Conservation (phyloP, 345 rosid genomes). For the Arabis hirsuta region DNA sequence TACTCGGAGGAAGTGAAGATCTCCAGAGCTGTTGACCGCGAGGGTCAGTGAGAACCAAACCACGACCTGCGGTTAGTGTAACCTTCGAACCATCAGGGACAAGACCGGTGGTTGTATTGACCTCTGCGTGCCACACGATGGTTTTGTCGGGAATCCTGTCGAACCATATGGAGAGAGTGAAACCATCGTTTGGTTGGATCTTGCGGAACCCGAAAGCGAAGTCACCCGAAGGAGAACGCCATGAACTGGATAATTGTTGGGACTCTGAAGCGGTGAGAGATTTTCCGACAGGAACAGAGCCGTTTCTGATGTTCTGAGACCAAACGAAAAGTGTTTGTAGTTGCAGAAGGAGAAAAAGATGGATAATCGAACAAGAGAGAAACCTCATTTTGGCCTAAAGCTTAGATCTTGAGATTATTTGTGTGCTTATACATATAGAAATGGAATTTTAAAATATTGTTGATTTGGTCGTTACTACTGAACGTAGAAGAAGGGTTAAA, state of each 20-base stretch:
- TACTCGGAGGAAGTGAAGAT: not conserved
- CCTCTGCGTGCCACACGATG: constrained; percentile 37
- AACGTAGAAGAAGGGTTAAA: not conserved
- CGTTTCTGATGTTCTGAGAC: constrained; percentile 30
- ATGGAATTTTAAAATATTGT: not conserved
- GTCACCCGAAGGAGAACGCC: constrained; percentile 36
- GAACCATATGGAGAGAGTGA: constrained; percentile 45
- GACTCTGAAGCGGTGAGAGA: constrained; percentile 22
- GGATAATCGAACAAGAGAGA: constrained; percentile 2
- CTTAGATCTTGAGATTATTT: not conserved
- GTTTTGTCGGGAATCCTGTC: constrained; percentile 37
- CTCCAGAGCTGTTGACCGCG: constrained; percentile 42
- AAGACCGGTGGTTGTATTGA: constrained; percentile 16
- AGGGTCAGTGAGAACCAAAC: constrained; percentile 48
- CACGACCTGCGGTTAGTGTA: constrained; percentile 44
- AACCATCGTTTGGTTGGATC: constrained; percentile 17
- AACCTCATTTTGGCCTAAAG: not conserved
- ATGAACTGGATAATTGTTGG: constrained; percentile 21
- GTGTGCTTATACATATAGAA: not conserved
- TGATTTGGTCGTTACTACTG: not conserved
- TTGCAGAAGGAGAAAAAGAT: constrained; percentile 6
- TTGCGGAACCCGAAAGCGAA: constrained; percentile 44
- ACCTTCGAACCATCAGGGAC: constrained; percentile 50
- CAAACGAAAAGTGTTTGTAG: not conserved
- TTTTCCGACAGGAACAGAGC: constrained; percentile 26